Evolutionary conservation across 2,329 filamentous ascomycete genomes (phyloP).

Genomic region (Paecilomyces sp.): DNA sequence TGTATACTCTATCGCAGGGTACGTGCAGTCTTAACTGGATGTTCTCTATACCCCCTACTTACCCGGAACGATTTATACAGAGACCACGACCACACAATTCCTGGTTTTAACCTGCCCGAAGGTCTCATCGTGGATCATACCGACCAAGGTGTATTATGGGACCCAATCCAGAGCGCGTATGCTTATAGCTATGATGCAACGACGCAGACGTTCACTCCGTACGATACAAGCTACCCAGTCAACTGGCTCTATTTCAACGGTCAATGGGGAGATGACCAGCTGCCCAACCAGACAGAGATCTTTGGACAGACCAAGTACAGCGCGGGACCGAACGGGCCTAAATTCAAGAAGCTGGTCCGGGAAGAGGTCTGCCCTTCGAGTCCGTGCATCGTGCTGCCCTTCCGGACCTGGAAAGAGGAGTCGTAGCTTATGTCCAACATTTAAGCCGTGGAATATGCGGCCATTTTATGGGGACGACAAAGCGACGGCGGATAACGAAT

Average conservation of each 20-base stretch:
- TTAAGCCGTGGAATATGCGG: background rate
- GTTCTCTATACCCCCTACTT: background rate
- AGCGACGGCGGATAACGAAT: background rate
- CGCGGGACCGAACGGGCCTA: slow-evolving; percentile 55
- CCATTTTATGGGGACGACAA: background rate
- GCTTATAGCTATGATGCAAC: slow-evolving; percentile 47
- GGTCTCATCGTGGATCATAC: slow-evolving; percentile 51
- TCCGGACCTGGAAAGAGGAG: slow-evolving; percentile 16
- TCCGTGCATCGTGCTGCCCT: slow-evolving; percentile 37
- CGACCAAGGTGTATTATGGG: slow-evolving; percentile 52
- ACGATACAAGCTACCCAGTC: slow-evolving; percentile 40
- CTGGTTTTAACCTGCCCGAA: slow-evolving; percentile 49
- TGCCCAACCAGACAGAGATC: slow-evolving; percentile 43
- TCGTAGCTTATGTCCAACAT: slow-evolving; percentile 18
- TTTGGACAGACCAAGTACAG: slow-evolving; percentile 51
- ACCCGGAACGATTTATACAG: slow-evolving; percentile 19
- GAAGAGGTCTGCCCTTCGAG: slow-evolving; percentile 50
- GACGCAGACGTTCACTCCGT: slow-evolving; percentile 40
- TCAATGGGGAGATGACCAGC: slow-evolving; percentile 56
- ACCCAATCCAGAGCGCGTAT: slow-evolving; percentile 50
- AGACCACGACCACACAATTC: slow-evolving; percentile 57
- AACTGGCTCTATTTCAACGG: slow-evolving; percentile 53
- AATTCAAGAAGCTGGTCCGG: slow-evolving; percentile 52
- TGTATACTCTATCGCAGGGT: slow-evolving; percentile 53
- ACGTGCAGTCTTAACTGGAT: slow-evolving; percentile 1